These are phyloP conservation scores for Pseudocercospora fijiensis DNA, from an alignment of 2,329 filamentous ascomycete species.

Conservation along the genomic window DNA sequence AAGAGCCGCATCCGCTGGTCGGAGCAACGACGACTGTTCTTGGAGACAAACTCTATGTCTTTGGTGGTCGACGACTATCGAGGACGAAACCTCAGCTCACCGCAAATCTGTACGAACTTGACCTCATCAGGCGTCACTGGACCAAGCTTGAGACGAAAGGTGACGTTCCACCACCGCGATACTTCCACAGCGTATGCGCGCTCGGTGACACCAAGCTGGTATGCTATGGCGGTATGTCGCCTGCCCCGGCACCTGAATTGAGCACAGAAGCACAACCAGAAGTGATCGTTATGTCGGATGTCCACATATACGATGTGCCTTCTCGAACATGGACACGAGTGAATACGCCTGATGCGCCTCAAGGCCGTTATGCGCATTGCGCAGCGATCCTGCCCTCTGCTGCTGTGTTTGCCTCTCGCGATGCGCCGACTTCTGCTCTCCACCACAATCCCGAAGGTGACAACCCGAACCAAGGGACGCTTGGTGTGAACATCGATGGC, in stretches of 20 bases:
- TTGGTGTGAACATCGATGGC: conserved; percentile 87
- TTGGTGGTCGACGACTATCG: conserved; percentile 86
- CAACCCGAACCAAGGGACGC: conserved; percentile 82
- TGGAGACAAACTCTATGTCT: conserved; percentile 94
- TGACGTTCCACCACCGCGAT: conserved; percentile 84
- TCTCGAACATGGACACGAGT: conserved; percentile 83
- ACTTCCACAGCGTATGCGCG: conserved; percentile 95
- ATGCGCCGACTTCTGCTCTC: conserved; percentile 79
- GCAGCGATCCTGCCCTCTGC: conserved; percentile 88
- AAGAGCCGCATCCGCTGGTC: conserved; percentile 85
- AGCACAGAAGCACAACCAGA: conserved; percentile 62
- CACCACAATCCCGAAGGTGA: conserved; percentile 81
- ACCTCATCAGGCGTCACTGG: conserved; percentile 90
- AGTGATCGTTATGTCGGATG: conserved; percentile 95
- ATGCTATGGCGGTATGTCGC: conserved; percentile 98
- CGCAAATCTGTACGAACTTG: conserved; percentile 87
- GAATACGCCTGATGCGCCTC: conserved; percentile 69
- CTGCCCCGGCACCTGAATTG: conserved; percentile 56
- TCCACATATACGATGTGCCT: conserved; percentile 88
- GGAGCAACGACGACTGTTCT: conserved; percentile 93
- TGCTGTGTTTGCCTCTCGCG: conserved; percentile 79
- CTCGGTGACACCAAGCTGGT: conserved; percentile 94
- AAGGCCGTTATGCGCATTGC: conserved; percentile 95
- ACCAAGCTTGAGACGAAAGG: conserved; percentile 80
- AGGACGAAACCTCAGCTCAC: conserved; percentile 80